A percentile compares a stretch with the other conserved stretches of the same genome.
phyloP scores from a whole-genome alignment of 495 filamentous ascomycete genomes.

The Jackrogersella minutella region DNA sequence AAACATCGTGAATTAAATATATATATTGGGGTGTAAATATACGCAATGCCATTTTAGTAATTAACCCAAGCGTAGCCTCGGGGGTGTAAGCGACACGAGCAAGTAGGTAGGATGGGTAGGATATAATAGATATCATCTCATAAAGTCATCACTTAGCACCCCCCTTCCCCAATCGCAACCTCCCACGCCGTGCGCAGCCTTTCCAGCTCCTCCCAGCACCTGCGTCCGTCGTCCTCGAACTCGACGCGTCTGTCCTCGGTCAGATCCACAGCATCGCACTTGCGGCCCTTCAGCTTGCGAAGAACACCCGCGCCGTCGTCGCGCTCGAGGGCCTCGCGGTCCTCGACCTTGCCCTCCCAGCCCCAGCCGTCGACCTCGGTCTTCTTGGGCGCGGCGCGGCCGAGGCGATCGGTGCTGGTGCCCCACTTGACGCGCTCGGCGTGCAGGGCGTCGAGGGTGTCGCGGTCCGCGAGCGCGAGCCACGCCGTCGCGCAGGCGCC shows the following conservation, averaged over 20 bases:
- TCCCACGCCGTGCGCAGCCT: conserved; percentile 82
- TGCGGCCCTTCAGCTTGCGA: conserved; percentile 58
- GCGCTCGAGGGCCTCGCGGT: conserved; percentile 51
- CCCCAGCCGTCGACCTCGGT: conserved; percentile 91
- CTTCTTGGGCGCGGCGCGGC: conserved; percentile 66
- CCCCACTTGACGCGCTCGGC: conserved; percentile 87
- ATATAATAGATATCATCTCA: neutral
- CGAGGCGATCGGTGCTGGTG: conserved; percentile 65
- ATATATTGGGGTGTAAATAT: neutral
- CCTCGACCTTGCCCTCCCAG: conserved; percentile 72
- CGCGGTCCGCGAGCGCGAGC: conserved; percentile 75
- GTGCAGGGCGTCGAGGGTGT: conserved; percentile 63
- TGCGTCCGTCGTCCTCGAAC: conserved; percentile 78
- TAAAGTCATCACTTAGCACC: neutral
- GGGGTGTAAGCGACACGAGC: neutral
- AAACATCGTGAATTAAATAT: neutral
- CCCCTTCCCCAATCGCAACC: conserved; percentile 46
- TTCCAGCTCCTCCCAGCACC: conserved; percentile 87
- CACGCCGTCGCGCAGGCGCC: conserved; percentile 80
- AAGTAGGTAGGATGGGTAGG: neutral
- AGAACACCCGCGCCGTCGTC: conserved; percentile 46
- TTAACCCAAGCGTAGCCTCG: neutral
- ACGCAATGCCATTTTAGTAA: neutral
- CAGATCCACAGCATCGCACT: conserved; percentile 62
- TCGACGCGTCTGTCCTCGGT: conserved; percentile 69